These are phyloP conservation scores for Apiotrichum akiyoshidainum DNA, from an alignment of 1,284 basidiomycete species.

Conservation along the genomic window DNA sequence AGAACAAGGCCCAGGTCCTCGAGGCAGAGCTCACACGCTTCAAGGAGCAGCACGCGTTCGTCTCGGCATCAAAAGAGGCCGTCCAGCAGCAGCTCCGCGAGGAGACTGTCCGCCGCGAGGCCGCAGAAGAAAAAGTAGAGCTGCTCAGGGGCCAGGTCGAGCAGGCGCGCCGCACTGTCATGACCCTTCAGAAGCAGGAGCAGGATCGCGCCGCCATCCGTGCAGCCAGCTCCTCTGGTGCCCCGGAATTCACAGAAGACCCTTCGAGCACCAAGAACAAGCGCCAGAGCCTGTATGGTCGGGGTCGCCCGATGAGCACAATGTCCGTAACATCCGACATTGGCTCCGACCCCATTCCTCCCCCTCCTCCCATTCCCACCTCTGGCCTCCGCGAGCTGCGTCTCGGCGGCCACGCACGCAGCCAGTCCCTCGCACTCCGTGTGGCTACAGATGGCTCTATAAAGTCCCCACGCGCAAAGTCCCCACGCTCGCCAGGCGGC, in stretches of 20 bases:
- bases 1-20: conserved; percentile 20
- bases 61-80: conserved; percentile 42
- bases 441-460: conserved; percentile 4
- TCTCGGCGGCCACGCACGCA: conserved; percentile 20
- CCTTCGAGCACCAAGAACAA: conserved; percentile 3
- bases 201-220: conserved; percentile 51
- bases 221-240: conserved; percentile 43
- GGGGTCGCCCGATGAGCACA: conserved; percentile 7
- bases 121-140: conserved; percentile 70
- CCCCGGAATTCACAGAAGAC: conserved; percentile 11
- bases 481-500: background rate
- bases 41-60: conserved; percentile 42
- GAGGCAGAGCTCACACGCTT: conserved; percentile 41
- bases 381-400: conserved; percentile 37
- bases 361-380: conserved; percentile 21
- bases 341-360: conserved; percentile 1
- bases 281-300: conserved; percentile 17
- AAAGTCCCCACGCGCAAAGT: background rate
- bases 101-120: conserved; percentile 61
- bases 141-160: conserved; percentile 83
- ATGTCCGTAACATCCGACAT: conserved; percentile 1
- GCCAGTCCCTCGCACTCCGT: background rate
- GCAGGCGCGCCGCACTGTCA: conserved; percentile 80
- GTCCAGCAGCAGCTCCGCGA: conserved; percentile 63
- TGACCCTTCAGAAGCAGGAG: conserved; percentile 72